Evolutionary conservation across 2,329 filamentous ascomycete genomes (phyloP), one percentile per base, ranked within the genome.

Genomic region (Arthrobotrys sphaeroides): DNA sequence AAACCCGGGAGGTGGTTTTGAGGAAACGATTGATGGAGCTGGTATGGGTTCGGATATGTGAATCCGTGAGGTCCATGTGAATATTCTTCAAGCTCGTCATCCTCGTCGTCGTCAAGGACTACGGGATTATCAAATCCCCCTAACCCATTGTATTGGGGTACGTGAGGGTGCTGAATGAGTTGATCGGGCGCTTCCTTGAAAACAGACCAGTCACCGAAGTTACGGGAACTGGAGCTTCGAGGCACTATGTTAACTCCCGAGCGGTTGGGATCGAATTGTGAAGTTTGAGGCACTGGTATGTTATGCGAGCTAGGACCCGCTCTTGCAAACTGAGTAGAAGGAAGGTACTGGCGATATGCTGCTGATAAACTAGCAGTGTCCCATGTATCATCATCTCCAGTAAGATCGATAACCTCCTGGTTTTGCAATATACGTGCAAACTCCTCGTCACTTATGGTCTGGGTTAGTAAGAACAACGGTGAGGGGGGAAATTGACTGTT

Each of bases 381-480:
- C 10, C 64, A 53, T 3, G 10, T 49, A 24, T 75, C 72, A 20
- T 75, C 72, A 60, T 43, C 47, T 6, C 22, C 57, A 20, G 72
- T 75, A 12, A 75, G 72, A 33, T 75, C 72, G 18, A 75, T 64
- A 16, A 75, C 57, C 26, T 59, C 31, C 3, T 18, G 22, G 13
- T 33, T 3, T 33, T 75, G 53, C 4, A 43, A 22, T n/a, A 7
- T n/a, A 38, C 49, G 43, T 7, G 64, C 55, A 18, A 59, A 31
- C 47, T 38, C 18, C 9, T 59, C 57, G 24, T 75, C 64, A 7
- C 72, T 75, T 31, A 53, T 3, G 20, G 9, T n/a, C 16, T 2
- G 40, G 24, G 18, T 67, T 57, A 67, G 26, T 26, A 26, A 38
- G n/a, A 5, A n/a, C 6, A 12, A 9, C 2, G 5, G 2, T 36